Conservation (phyloP, 208 protist species). For the Leishmania guyanensis region DNA sequence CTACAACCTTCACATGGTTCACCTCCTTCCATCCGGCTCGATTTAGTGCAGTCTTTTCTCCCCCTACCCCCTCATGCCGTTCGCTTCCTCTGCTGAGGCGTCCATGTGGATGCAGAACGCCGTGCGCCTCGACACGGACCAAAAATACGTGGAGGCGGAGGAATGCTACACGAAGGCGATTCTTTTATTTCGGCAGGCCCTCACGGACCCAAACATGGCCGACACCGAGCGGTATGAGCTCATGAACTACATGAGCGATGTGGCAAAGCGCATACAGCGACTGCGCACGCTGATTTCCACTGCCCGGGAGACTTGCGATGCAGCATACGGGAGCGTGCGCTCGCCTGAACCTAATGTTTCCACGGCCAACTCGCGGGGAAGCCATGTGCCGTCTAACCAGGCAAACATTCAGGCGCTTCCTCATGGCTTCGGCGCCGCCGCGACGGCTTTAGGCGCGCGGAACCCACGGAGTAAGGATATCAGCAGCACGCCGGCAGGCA, state of each 20-base stretch:
- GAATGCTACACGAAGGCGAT: conserved; percentile 72
- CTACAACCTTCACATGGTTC: not conserved
- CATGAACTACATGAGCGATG: conserved; percentile 65
- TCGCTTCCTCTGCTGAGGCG: conserved; percentile 20
- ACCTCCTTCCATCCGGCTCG: not conserved
- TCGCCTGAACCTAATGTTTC: conserved; percentile 1
- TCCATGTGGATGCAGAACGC: conserved; percentile 56
- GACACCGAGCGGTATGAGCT: conserved; percentile 41
- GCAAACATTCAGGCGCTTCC: conserved; percentile 10
- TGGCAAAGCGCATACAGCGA: conserved; percentile 58
- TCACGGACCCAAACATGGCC: conserved; percentile 36
- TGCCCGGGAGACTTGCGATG: conserved; percentile 10
- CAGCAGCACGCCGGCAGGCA: not conserved
- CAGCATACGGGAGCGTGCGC: not conserved
- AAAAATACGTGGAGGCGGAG: conserved; percentile 65
- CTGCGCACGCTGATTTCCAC: conserved; percentile 32
- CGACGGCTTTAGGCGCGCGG: not conserved
- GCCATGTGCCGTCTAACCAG: not conserved
- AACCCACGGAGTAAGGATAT: not conserved
- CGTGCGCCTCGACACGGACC: conserved; percentile 45
- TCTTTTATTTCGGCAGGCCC: conserved; percentile 37
- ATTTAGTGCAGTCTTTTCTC: not conserved
- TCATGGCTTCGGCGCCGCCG: not conserved
- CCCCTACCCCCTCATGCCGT: conserved; percentile 13
- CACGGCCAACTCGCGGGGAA: conserved; percentile 6